These are phyloP conservation scores for Pestalotiopsis sp. DNA, from an alignment of 2,329 filamentous ascomycete species.

Conservation along the genomic window DNA sequence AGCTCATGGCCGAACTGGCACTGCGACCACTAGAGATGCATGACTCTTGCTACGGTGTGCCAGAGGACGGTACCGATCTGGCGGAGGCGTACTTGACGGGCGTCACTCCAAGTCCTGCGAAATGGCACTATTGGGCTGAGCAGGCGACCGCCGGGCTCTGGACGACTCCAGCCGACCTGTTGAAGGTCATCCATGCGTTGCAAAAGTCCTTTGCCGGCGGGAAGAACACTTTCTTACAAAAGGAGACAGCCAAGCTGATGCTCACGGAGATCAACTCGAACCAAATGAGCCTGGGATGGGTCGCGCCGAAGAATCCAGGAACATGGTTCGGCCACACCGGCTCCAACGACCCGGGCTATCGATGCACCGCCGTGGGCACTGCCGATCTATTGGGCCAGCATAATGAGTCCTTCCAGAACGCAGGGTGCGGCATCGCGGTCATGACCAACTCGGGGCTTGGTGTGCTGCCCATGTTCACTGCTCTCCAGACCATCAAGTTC, in stretches of 20 bases:
- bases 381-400: background rate
- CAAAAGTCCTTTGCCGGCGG: background rate
- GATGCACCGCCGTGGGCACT: background rate
- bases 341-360: conserved; percentile 9
- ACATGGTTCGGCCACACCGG: conserved; percentile 6
- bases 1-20: conserved; percentile 9
- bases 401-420: background rate
- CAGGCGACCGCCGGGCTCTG: conserved; percentile 9
- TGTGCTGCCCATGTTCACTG: background rate
- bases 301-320: conserved; percentile 4
- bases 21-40: conserved; percentile 10
- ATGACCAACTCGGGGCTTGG: conserved; percentile 4
- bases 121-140: conserved; percentile 8
- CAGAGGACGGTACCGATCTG: background rate
- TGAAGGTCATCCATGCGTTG: background rate
- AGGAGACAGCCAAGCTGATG: conserved; percentile 3
- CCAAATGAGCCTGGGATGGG: conserved; percentile 4
- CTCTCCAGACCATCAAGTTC: background rate
- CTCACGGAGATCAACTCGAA: conserved; percentile 8
- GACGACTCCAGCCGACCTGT: conserved; percentile 9
- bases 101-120: background rate
- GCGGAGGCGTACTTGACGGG: conserved; percentile 2
- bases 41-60: conserved; percentile 4
- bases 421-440: background rate
- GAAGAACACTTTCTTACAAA: background rate